Conservation (phyloP, 2,329 filamentous ascomycete genomes). For the Helotiales sp. region DNA sequence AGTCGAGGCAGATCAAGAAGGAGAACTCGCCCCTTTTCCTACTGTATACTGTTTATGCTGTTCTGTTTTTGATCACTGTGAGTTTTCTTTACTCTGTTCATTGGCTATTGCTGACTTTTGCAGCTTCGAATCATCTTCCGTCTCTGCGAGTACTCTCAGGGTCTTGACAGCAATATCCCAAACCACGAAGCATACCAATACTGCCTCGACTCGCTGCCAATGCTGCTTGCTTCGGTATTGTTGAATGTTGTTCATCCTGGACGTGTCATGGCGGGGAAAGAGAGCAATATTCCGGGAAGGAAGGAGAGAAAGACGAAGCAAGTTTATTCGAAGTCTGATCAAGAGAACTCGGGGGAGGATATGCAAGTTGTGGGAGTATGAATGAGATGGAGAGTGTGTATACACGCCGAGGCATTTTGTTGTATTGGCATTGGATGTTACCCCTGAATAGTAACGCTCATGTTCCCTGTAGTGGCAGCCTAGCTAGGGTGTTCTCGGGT, state of each 20-base stretch:
- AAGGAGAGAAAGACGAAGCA: constrained; percentile 10
- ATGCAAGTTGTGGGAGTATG: not conserved
- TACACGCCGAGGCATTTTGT: too few relatives aligned
- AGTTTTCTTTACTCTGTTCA: constrained; percentile 9
- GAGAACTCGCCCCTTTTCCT: constrained; percentile 18
- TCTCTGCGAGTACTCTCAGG: constrained; percentile 50
- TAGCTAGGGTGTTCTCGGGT: not conserved
- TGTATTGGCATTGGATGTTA: too few relatives aligned
- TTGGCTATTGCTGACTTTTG: not conserved
- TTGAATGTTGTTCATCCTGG: constrained; percentile 40
- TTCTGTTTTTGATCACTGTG: constrained; percentile 39
- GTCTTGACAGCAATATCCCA: constrained; percentile 36
- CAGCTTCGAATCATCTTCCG: constrained; percentile 54
- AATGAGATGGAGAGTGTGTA: too few relatives aligned
- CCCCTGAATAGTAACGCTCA: not conserved
- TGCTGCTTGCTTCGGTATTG: constrained; percentile 37
- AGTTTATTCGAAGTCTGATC: not conserved
- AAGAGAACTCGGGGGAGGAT: not conserved
- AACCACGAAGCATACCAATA: constrained; percentile 35
- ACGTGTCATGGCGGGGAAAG: constrained; percentile 30
- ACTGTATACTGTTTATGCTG: constrained; percentile 37
- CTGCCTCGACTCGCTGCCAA: constrained; percentile 39
- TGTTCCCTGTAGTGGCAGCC: not conserved
- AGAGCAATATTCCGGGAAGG: constrained; percentile 31
- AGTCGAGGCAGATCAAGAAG: not conserved